Conservation (phyloP, 2,329 filamentous ascomycete genomes). For the Botrytis porri region DNA sequence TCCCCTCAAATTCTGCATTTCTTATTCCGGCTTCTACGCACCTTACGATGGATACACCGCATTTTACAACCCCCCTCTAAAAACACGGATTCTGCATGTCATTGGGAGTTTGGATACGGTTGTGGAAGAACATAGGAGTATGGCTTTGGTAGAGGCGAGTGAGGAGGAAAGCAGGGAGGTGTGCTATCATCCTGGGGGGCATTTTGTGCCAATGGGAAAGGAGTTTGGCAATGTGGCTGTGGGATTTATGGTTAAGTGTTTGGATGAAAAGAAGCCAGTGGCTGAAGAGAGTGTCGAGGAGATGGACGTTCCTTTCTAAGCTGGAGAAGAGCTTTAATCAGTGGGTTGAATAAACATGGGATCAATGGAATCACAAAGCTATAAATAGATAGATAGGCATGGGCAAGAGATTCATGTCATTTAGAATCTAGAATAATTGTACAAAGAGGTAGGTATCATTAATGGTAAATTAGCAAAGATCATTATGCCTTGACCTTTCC, state of each 20-base stretch:
- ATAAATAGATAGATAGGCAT: slow-evolving; percentile 21
- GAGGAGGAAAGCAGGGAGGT: slow-evolving; percentile 45
- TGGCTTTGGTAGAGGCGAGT: slow-evolving; percentile 58
- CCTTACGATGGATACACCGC: slow-evolving; percentile 59
- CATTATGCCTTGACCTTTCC: slow-evolving; percentile 37
- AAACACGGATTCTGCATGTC: slow-evolving; percentile 77
- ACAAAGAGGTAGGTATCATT: slow-evolving; percentile 34
- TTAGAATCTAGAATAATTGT: slow-evolving; percentile 38
- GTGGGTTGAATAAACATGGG: neutral
- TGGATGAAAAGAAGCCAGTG: slow-evolving; percentile 45
- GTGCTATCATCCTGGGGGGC: slow-evolving; percentile 77
- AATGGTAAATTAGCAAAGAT: slow-evolving; percentile 19
- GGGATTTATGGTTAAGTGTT: slow-evolving; percentile 60
- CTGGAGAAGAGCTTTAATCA: neutral
- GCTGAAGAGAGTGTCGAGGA: slow-evolving; percentile 60
- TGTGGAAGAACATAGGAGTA: slow-evolving; percentile 73
- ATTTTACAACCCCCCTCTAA: slow-evolving; percentile 72
- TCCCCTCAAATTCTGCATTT: slow-evolving; percentile 66
- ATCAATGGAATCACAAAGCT: neutral
- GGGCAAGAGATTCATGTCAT: slow-evolving; percentile 30
- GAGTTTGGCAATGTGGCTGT: slow-evolving; percentile 76
- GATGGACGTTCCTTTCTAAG: slow-evolving; percentile 65
- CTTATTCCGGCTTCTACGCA: slow-evolving; percentile 75
- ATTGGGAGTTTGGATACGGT: slow-evolving; percentile 83
- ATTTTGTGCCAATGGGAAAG: slow-evolving; percentile 81